Conservation (phyloP, 306 rosid genomes). For the Pyrus communis region DNA sequence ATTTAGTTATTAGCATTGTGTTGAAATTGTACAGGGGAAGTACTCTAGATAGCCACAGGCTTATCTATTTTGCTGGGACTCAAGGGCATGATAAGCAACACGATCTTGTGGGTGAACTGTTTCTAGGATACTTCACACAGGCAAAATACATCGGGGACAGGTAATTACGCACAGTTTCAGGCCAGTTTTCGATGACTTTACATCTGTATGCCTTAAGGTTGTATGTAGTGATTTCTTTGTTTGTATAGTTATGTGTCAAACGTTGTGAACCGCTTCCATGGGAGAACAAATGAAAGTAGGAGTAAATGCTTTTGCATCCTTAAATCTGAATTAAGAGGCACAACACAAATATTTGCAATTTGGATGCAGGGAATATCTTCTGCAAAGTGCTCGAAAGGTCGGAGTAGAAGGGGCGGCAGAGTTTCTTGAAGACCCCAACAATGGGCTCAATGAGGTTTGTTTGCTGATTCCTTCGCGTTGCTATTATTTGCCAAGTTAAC, state of each 20-base stretch:
- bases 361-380: conserved; percentile 72
- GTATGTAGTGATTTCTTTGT: neutral
- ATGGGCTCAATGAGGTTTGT: conserved; percentile 71
- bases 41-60: conserved; percentile 88
- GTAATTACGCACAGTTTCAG: conserved; percentile 22
- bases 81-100: conserved; percentile 75
- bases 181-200: neutral
- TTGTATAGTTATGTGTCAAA: neutral
- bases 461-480: conserved; percentile 6
- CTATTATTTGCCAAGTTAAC: conserved; percentile 6
- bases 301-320: neutral
- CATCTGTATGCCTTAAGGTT: neutral
- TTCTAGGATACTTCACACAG: conserved; percentile 76
- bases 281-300: neutral
- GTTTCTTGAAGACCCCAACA: conserved; percentile 66
- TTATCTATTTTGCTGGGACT: conserved; percentile 62
- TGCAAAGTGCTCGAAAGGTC: conserved; percentile 66
- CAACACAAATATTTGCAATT: conserved; percentile 11
- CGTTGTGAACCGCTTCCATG: neutral
- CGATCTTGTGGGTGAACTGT: conserved; percentile 66
- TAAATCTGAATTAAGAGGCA: conserved; percentile 10
- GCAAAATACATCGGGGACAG: conserved; percentile 78
- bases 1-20: conserved; percentile 1
- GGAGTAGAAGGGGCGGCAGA: conserved; percentile 78
- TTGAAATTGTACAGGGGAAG: conserved; percentile 67